Base-by-base conservation (phyloP, 768 basidiomycete species). In the Boletus sensibilis region DNA sequence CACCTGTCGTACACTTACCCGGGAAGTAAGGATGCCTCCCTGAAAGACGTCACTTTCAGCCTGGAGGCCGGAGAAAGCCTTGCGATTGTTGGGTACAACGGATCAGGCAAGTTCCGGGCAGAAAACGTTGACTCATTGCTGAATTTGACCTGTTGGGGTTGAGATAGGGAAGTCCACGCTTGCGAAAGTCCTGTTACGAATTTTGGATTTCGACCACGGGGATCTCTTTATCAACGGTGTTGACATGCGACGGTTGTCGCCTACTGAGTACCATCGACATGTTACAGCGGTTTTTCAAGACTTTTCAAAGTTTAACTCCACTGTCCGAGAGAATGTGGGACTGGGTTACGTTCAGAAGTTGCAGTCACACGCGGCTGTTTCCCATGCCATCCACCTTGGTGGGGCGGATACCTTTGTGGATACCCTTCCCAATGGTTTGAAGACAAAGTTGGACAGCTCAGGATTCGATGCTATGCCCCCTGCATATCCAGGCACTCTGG, bases 1-100 rank as follows among this genome's bases (percentile, higher is more conserved):
- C 76, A 81, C 63, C 60, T 88, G 37, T 84, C 84, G 31, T 95
- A 88, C 65, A 87, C 88, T 1, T 95, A 94, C 74, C 92, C 91
- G 9, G 91, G 88, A 31, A 78, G 79, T 62, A 75, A 73, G 38
- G 82, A 85, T 52, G 83, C 90, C 35, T 85, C 88, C 34, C 71
- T 95, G 44, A 78, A 75, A 59, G 78, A 90, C 65, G 78, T 94
- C 64, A 88, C 76, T 63, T 83, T 95, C 58, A 79, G 76, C 25
- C 76, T 95, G 42, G 75, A 82, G 53, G 76, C 90, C 16, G 93
- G 93, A 13, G 88, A 92, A 74, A 86, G 79, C 38, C 79, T 94
- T 47, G 93, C 93, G 13, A 86, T 95, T 57, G 92, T 94, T 21
- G 92, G 89, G 20, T 87, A 83, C 70, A 91, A 92, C 69, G 89